Conservation (phyloP, 176 grass and related monocot genomes). For the Aegilops longissima region DNA sequence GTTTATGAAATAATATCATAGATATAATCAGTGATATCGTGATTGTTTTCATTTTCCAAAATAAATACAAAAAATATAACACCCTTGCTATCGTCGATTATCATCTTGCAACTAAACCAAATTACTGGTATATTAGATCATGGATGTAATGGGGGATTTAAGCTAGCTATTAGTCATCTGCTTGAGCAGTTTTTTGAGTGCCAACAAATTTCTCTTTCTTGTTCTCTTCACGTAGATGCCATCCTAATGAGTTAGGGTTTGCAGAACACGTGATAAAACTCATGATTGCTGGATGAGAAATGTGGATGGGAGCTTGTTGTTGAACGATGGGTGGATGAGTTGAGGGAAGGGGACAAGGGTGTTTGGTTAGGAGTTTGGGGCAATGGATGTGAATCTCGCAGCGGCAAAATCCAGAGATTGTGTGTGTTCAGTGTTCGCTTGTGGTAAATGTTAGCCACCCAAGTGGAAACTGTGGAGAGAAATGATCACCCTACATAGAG, state of each 20-base stretch:
- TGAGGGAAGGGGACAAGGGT: neutral
- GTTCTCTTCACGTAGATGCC: too few relatives aligned
- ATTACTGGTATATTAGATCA: neutral
- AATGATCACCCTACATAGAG: too few relatives aligned
- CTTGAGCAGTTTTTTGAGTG: too few relatives aligned
- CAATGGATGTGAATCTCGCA: neutral
- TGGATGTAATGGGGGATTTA: neutral
- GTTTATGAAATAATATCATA: neutral
- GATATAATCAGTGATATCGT: too few relatives aligned
- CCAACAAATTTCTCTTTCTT: too few relatives aligned
- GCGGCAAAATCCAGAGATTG: too few relatives aligned
- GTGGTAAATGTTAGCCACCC: too few relatives aligned
- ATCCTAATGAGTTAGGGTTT: neutral
- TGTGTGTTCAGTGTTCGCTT: too few relatives aligned
- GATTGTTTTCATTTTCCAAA: neutral
- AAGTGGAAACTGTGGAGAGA: too few relatives aligned
- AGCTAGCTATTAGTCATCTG: neutral
- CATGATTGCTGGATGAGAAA: neutral
- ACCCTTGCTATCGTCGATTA: neutral
- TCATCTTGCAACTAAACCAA: neutral
- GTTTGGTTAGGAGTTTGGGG: neutral
- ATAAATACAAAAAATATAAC: neutral
- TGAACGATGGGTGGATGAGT: neutral
- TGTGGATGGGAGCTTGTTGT: neutral
- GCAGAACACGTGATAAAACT: neutral